phyloP scores from a whole-genome alignment of 108 stramenopile genomes.

The Fistulifera solaris region DNA sequence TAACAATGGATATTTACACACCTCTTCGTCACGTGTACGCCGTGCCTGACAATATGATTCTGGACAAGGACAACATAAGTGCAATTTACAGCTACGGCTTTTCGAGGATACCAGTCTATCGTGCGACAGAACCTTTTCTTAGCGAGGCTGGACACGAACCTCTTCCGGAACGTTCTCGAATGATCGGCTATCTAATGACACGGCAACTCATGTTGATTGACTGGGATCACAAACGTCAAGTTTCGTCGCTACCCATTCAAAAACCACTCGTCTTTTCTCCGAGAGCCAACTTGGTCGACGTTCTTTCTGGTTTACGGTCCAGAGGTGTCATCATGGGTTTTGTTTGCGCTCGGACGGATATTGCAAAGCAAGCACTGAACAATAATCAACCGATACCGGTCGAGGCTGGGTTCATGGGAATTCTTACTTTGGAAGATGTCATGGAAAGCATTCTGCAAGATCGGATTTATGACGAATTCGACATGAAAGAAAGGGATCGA shows the following conservation, averaged over 20 bases:
- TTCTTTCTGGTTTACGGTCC: slow-evolving; percentile 33
- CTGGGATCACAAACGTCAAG: slow-evolving; percentile 41
- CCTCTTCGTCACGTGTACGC: slow-evolving; percentile 37
- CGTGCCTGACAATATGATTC: slow-evolving; percentile 26
- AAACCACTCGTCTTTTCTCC: slow-evolving; percentile 45
- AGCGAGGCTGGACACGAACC: no score
- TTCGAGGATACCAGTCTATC: slow-evolving; percentile 52
- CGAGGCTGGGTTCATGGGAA: slow-evolving; percentile 47
- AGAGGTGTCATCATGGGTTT: slow-evolving; percentile 51
- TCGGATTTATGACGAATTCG: slow-evolving; percentile 47
- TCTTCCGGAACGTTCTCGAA: slow-evolving; percentile 11
- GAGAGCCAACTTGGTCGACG: slow-evolving; percentile 35
- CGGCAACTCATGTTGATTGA: slow-evolving; percentile 59
- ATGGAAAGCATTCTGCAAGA: slow-evolving; percentile 50
- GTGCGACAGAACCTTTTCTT: no score
- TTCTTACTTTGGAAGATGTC: slow-evolving; percentile 54
- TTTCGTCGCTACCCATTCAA: slow-evolving; percentile 34
- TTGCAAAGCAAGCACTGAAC: slow-evolving; percentile 39
- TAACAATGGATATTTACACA: slow-evolving; percentile 49
- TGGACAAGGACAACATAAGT: slow-evolving; percentile 38
- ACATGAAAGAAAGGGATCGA: slow-evolving; percentile 34
- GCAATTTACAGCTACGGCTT: slow-evolving; percentile 50
- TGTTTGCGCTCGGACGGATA: slow-evolving; percentile 50
- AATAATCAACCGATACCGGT: slow-evolving; percentile 22
- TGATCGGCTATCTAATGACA: slow-evolving; percentile 49